A percentile compares a stretch with the other conserved stretches of the same genome.
Evolutionary conservation across 179 eudicot genomes (phyloP).

Genomic region (Vitellaria paradoxa): DNA sequence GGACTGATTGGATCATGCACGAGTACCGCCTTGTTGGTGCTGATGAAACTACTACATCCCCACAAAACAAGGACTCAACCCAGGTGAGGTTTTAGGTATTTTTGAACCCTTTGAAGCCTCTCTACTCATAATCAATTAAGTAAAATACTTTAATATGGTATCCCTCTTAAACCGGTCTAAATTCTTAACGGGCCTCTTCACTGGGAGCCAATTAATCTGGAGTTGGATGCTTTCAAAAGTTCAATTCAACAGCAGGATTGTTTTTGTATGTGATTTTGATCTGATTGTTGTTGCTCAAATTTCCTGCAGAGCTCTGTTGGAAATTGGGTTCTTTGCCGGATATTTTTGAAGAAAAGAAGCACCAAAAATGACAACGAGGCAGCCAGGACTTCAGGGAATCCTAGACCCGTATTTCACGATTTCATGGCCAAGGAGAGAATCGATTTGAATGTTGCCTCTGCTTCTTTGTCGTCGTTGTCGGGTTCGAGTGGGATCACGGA

Average conservation of each 20-base stretch:
- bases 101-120: too few relatives aligned
- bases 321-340: constrained; percentile 89
- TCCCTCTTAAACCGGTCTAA: too few relatives aligned
- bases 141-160: too few relatives aligned
- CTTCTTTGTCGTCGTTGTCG: constrained; percentile 54
- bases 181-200: too few relatives aligned
- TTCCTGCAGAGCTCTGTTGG: constrained; percentile 44
- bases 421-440: constrained; percentile 58
- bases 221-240: too few relatives aligned
- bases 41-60: constrained; percentile 15
- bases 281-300: constrained; percentile 17
- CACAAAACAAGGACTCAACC: constrained; percentile 15
- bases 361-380: constrained; percentile 28
- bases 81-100: constrained; percentile 31
- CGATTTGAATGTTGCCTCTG: constrained; percentile 61
- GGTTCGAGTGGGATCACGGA: constrained; percentile 83
- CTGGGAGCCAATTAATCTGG: too few relatives aligned
- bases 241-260: background rate
- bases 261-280: background rate
- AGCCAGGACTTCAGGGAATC: background rate
- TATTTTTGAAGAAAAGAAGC: constrained; percentile 72
- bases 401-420: constrained; percentile 63
- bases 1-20: constrained; percentile 85
- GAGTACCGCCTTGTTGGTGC: constrained; percentile 68
- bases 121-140: too few relatives aligned